Evolutionary conservation across 129 eudicot genomes (phyloP).

Genomic region (Gnaphalium uliginosum): DNA sequence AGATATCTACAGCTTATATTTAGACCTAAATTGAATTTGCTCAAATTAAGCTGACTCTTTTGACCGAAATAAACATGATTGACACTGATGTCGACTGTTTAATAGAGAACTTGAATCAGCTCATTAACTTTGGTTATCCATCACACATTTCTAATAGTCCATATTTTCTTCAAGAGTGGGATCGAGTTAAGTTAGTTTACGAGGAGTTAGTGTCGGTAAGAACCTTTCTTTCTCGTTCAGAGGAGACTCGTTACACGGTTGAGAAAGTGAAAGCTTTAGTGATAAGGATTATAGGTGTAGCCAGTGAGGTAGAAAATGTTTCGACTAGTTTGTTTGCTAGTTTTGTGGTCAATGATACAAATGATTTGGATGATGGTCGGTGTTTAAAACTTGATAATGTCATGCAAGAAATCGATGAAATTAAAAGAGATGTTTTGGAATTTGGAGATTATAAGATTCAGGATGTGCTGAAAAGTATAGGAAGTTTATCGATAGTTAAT

Average conservation of each 20-base stretch:
- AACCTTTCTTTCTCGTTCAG: conserved; percentile 15
- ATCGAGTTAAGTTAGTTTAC: conserved; percentile 11
- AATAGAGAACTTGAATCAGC: conserved; percentile 20
- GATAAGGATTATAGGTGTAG: conserved; percentile 12
- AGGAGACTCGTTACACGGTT: conserved; percentile 2
- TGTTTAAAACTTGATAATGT: conserved; percentile 7
- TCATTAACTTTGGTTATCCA: conserved; percentile 8
- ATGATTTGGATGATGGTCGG: not conserved
- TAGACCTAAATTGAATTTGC: too few relatives aligned
- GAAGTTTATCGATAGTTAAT: conserved; percentile 15
- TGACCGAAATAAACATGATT: conserved; percentile 8
- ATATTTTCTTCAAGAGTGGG: conserved; percentile 4
- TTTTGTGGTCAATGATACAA: not conserved
- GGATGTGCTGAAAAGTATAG: conserved; percentile 2
- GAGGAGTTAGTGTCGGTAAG: conserved; percentile 1
- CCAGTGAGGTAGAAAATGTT: conserved; percentile 9
- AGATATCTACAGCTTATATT: too few relatives aligned
- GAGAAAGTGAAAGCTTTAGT: conserved; percentile 21
- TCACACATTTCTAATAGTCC: conserved; percentile 11
- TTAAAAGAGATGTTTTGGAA: conserved; percentile 8
- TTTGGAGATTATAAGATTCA: not conserved
- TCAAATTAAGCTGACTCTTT: too few relatives aligned
- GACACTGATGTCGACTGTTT: conserved; percentile 18
- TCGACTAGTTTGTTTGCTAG: conserved; percentile 3
- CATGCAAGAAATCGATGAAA: not conserved